These are phyloP conservation scores for Penicillium sp. DNA, from an alignment of 2,329 filamentous ascomycete species.

Conservation along the genomic window DNA sequence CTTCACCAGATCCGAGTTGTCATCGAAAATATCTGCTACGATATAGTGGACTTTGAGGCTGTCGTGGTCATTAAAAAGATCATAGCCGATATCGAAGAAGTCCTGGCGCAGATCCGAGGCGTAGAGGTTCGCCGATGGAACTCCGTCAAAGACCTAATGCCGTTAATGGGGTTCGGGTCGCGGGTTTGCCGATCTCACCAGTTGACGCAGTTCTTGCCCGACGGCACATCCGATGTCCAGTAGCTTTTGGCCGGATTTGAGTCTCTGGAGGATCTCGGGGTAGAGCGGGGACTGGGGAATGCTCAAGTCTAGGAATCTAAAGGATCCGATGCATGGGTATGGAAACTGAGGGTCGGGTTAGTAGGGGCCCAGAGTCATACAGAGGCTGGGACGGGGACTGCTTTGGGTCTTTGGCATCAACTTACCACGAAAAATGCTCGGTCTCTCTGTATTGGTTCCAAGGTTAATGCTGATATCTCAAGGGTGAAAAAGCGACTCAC, in stretches of 20 bases:
- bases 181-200: conserved; percentile 20
- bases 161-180: too few relatives aligned
- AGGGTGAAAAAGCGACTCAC: too few relatives aligned
- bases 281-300: not conserved
- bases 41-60: conserved; percentile 50
- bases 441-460: too few relatives aligned
- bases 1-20: not conserved
- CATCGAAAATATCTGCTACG: not conserved
- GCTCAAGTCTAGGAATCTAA: not conserved
- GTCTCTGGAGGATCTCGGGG: conserved; percentile 9
- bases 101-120: conserved; percentile 50
- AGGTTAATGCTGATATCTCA: too few relatives aligned
- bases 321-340: conserved; percentile 44
- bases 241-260: conserved; percentile 25
- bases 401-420: too few relatives aligned
- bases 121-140: conserved; percentile 48
- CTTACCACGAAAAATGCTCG: too few relatives aligned
- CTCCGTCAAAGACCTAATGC: conserved; percentile 44
- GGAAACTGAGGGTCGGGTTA: conserved; percentile 12
- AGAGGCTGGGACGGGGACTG: too few relatives aligned
- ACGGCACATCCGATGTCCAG: conserved; percentile 57
- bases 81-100: conserved; percentile 59
- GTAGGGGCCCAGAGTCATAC: too few relatives aligned
- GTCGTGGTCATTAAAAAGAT: conserved; percentile 63
- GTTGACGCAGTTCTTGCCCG: conserved; percentile 42